Evolutionary conservation across 1,284 basidiomycete genomes (phyloP).

Genomic region (Phellinidium pouzarii): DNA sequence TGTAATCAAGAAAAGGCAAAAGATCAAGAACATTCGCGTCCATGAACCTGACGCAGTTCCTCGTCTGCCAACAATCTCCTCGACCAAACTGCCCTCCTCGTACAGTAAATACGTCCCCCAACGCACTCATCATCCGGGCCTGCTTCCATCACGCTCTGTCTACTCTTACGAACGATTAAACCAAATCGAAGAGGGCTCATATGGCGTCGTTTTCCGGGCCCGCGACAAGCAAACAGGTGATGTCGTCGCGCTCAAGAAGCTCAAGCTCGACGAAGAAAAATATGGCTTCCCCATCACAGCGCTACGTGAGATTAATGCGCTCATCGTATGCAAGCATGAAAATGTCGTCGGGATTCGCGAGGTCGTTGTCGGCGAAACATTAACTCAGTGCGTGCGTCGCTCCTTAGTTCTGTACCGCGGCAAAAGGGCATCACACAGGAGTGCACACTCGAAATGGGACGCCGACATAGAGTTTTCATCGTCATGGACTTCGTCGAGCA

Average conservation of each 20-base stretch:
- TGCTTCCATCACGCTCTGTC: conserved; percentile 82
- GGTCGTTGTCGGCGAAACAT: conserved; percentile 97
- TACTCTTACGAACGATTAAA: conserved; percentile 92
- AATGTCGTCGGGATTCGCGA: conserved; percentile 95
- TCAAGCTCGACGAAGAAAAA: conserved; percentile 97
- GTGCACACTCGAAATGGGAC: not conserved
- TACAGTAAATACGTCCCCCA: conserved; percentile 70
- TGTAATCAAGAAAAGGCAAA: conserved; percentile 41
- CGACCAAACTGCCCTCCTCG: conserved; percentile 11
- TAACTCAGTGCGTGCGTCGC: conserved; percentile 82
- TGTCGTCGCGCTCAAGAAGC: conserved; percentile 94
- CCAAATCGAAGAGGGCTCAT: conserved; percentile 98
- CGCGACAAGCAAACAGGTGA: conserved; percentile 90
- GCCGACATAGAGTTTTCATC: conserved; percentile 78
- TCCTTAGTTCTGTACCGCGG: conserved; percentile 6
- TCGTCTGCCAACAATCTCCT: conserved; percentile 8
- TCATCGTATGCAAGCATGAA: conserved; percentile 89
- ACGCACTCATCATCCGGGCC: conserved; percentile 67
- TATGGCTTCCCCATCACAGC: conserved; percentile 98
- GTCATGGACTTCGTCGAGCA: conserved; percentile 99
- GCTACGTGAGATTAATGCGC: conserved; percentile 88
- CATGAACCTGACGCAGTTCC: conserved; percentile 20
- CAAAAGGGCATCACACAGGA: conserved; percentile 18
- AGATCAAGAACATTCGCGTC: conserved; percentile 22
- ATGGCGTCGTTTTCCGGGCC: conserved; percentile 95